These are phyloP conservation scores for Infundibulicybe gibba DNA, from an alignment of 768 basidiomycete species.

Conservation along the genomic window DNA sequence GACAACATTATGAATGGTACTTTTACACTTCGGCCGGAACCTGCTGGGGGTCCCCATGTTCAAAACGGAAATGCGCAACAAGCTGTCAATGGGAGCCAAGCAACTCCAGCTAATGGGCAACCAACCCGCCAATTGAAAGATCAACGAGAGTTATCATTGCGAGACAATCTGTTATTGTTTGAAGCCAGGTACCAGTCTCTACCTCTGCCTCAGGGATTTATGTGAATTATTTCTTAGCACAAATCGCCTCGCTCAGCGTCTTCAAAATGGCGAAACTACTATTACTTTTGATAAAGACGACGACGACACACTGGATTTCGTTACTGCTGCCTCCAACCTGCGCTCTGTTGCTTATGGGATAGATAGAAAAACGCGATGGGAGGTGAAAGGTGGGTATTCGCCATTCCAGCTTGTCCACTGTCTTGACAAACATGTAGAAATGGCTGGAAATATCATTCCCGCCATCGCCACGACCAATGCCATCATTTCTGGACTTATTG, in stretches of 20 bases:
- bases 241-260: constrained; percentile 68
- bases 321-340: constrained; percentile 91
- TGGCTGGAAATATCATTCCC: constrained; percentile 99
- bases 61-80: constrained; percentile 9
- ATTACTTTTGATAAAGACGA: constrained; percentile 98
- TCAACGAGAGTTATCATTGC: constrained; percentile 71
- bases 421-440: constrained; percentile 52
- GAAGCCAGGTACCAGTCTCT: constrained; percentile 61
- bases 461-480: constrained; percentile 99
- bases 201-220: not conserved
- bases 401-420: not conserved
- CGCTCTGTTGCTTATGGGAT: constrained; percentile 91
- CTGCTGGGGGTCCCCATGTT: constrained; percentile 9
- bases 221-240: constrained; percentile 44
- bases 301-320: constrained; percentile 95
- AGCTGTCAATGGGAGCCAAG: constrained; percentile 4
- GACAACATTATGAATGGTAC: constrained; percentile 66
- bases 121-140: constrained; percentile 58
- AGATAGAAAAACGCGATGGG: constrained; percentile 86
- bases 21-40: constrained; percentile 42
- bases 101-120: constrained; percentile 15
- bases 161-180: constrained; percentile 83
- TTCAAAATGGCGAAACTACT: constrained; percentile 61
- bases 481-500: constrained; percentile 92
- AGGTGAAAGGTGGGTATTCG: constrained; percentile 76